Evolutionary conservation across 2,329 filamentous ascomycete species (phyloP).

Genomic region (Cladophialophora bantiana): DNA sequence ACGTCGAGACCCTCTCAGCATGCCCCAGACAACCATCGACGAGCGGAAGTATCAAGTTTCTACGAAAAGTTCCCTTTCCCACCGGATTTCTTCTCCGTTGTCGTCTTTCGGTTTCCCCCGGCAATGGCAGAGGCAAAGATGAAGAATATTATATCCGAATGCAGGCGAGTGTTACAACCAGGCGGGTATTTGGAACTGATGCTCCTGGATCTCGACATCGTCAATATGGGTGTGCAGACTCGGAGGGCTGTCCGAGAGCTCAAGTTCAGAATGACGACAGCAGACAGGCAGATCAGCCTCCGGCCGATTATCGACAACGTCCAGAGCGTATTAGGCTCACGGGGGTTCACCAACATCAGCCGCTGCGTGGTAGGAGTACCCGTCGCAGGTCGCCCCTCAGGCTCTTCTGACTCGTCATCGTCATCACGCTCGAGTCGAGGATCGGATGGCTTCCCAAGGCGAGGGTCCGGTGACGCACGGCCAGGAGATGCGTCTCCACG

Average conservation of each 20-base stretch:
- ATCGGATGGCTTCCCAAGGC: slow-evolving; percentile 42
- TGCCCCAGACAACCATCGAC: slow-evolving; percentile 37
- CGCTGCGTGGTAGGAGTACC: slow-evolving; percentile 58
- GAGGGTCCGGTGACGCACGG: slow-evolving; percentile 42
- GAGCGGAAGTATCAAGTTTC: slow-evolving; percentile 49
- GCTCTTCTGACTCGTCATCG: slow-evolving; percentile 51
- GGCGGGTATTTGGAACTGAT: slow-evolving; percentile 59
- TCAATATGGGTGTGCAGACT: slow-evolving; percentile 58
- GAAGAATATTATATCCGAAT: slow-evolving; percentile 56
- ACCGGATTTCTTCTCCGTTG: slow-evolving; percentile 54
- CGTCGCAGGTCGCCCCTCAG: slow-evolving; percentile 53
- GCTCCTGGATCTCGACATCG: slow-evolving; percentile 58
- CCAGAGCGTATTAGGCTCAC: slow-evolving; percentile 53
- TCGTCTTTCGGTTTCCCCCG: slow-evolving; percentile 55
- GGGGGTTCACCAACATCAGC: slow-evolving; percentile 58
- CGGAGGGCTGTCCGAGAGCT: slow-evolving; percentile 54
- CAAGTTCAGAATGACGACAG: slow-evolving; percentile 54
- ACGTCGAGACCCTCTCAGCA: slow-evolving; percentile 49
- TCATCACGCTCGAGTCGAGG: slow-evolving; percentile 42
- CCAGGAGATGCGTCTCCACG: slow-evolving; percentile 31
- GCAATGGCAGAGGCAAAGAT: slow-evolving; percentile 54
- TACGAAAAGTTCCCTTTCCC: slow-evolving; percentile 55
- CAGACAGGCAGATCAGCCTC: slow-evolving; percentile 53
- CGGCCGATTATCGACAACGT: slow-evolving; percentile 57
- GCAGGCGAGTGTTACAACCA: slow-evolving; percentile 56